Percentiles rank a stretch among this genome's conserved stretches.
phyloP scores from a whole-genome alignment of 2,329 filamentous ascomycete genomes.

The Colletotrichum kahawae region DNA sequence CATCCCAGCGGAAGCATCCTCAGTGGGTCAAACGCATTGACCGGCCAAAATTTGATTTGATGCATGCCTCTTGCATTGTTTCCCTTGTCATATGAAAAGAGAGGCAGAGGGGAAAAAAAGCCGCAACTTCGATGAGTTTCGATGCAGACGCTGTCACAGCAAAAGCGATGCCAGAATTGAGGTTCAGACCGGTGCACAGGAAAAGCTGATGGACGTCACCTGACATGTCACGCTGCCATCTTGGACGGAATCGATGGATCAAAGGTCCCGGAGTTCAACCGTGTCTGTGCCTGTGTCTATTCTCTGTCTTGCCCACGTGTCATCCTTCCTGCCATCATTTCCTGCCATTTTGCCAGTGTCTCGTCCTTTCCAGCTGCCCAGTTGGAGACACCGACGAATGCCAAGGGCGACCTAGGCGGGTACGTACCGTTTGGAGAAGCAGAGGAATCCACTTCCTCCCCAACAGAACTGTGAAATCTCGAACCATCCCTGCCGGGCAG shows the following conservation, averaged over 20 bases:
- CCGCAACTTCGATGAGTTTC: not conserved
- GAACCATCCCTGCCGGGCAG: slow-evolving; percentile 10
- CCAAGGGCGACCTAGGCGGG: not conserved
- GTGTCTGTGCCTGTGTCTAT: not conserved
- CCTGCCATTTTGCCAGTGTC: not conserved
- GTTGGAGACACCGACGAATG: not conserved
- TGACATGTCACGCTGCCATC: not conserved
- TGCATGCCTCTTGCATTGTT: not conserved
- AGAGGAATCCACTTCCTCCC: slow-evolving; percentile 10
- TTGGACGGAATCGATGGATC: not conserved
- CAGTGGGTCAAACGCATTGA: slow-evolving; percentile 9
- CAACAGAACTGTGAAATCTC: slow-evolving; percentile 18
- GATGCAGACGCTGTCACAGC: not conserved
- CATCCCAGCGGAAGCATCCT: not conserved
- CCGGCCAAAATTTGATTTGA: not conserved
- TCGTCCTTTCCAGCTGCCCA: not conserved
- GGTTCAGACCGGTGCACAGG: not conserved
- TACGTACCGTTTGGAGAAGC: not conserved
- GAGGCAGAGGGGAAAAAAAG: not conserved
- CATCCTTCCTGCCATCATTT: not conserved
- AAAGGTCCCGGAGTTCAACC: not conserved
- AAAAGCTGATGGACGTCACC: not conserved
- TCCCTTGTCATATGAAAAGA: not conserved
- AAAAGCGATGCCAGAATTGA: not conserved
- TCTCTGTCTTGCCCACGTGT: not conserved